phyloP scores from a whole-genome alignment of 2,329 filamentous ascomycete genomes.

The Diaporthe aspalathi region DNA sequence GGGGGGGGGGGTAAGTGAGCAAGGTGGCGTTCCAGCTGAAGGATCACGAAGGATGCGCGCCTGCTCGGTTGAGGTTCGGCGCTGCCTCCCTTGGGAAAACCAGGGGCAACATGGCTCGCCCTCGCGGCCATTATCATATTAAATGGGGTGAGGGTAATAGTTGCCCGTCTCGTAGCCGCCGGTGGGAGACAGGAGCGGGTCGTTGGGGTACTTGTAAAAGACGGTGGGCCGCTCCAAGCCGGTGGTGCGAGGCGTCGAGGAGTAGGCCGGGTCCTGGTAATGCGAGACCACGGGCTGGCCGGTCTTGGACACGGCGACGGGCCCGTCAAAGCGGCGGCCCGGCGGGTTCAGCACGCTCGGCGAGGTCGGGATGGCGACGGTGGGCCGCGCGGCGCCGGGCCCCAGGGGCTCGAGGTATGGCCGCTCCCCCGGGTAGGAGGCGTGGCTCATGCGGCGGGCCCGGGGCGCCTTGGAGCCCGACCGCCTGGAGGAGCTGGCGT shows the following conservation, averaged over 20 bases:
- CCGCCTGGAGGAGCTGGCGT: conserved; percentile 40
- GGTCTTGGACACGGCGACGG: conserved; percentile 28
- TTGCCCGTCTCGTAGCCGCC: conserved; percentile 31
- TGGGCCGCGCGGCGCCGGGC: conserved; percentile 1
- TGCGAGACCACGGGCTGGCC: conserved; percentile 14
- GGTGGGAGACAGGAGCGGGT: neutral
- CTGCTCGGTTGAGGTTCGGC: neutral
- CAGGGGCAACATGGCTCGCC: neutral
- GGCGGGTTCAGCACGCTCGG: neutral
- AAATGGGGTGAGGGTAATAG: conserved; percentile 36
- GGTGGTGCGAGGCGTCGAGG: conserved; percentile 35
- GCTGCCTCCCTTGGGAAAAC: neutral
- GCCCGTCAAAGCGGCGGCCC: conserved; percentile 21
- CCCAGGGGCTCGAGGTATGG: conserved; percentile 35
- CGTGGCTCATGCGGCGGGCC: conserved; percentile 27
- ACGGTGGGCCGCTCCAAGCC: conserved; percentile 36
- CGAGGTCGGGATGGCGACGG: neutral
- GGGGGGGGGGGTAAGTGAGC: conserved; percentile 20
- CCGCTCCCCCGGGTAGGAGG: conserved; percentile 9
- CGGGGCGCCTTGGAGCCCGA: conserved; percentile 32
- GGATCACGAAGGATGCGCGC: conserved; percentile 25
- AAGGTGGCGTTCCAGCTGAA: conserved; percentile 17
- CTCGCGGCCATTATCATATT: neutral
- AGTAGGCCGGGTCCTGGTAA: conserved; percentile 26
- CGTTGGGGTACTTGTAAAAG: conserved; percentile 8